These are phyloP conservation scores for Eucalyptus polybractea DNA, from an alignment of 345 rosid genomes.

Conservation along the genomic window DNA sequence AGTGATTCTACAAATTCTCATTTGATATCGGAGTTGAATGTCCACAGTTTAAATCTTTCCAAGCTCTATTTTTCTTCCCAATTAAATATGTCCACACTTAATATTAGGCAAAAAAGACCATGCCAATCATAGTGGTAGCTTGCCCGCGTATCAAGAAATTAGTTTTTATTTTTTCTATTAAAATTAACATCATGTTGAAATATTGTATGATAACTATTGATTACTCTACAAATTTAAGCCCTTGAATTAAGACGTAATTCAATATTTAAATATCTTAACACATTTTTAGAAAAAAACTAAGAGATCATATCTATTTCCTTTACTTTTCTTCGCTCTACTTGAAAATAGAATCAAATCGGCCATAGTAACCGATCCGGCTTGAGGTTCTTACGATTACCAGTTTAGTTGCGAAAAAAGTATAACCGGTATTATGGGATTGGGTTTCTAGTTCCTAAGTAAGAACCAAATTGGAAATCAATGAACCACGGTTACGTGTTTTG, in stretches of 20 bases:
- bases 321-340: not conserved
- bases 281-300: not conserved
- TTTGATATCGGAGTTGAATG: too few species aligned
- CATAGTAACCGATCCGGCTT: too few species aligned
- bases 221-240: not conserved
- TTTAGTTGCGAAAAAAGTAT: not conserved
- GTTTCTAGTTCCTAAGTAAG: not conserved
- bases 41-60: too few species aligned
- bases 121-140: not conserved
- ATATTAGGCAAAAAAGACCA: too few species aligned
- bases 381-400: rapidly evolving
- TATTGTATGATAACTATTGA: not conserved
- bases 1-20: rapidly evolving
- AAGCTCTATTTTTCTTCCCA: rapidly evolving
- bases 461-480: not conserved
- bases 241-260: too few species aligned
- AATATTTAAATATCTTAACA: not conserved
- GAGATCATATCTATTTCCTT: not conserved
- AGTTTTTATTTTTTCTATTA: not conserved
- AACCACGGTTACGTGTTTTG: rapidly evolving
- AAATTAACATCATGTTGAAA: not conserved
- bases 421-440: rapidly evolving
- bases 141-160: rapidly evolving
- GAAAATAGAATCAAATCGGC: not conserved
- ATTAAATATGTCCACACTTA: too few species aligned